These are phyloP conservation scores for Uronychia binucleata DNA, from an alignment of 73 alveolate genomes.

Conservation along the genomic window DNA sequence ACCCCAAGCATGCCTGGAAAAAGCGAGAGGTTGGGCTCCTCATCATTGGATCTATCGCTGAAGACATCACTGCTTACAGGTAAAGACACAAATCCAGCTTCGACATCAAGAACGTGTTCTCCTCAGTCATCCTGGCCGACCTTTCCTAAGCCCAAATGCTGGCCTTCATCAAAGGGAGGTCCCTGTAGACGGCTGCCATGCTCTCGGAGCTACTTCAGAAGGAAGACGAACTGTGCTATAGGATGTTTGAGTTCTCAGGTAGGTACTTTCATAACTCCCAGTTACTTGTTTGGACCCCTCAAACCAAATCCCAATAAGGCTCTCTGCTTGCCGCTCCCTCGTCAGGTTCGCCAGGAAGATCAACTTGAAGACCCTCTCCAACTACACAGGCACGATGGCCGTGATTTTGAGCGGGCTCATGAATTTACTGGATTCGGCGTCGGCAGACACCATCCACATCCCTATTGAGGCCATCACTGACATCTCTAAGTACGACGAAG, in stretches of 20 bases:
- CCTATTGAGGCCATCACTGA: conserved; percentile 82
- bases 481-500: conserved; percentile 66
- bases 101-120: conserved; percentile 28
- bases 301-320: conserved; percentile 34
- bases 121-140: conserved; percentile 39
- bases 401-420: conserved; percentile 57
- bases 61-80: conserved; percentile 54
- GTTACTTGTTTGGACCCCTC: not conserved
- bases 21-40: conserved; percentile 61
- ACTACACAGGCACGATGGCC: conserved; percentile 4
- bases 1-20: conserved; percentile 52
- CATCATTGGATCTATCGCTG: conserved; percentile 60
- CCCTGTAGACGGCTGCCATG: conserved; percentile 57
- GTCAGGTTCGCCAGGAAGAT: conserved; percentile 54
- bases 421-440: conserved; percentile 57
- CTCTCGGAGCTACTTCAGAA: conserved; percentile 49
- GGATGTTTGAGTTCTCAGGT: conserved; percentile 19
- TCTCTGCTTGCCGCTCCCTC: conserved; percentile 56
- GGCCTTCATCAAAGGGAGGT: conserved; percentile 57
- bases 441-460: conserved; percentile 79
- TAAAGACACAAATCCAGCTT: conserved; percentile 35
- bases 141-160: conserved; percentile 12
- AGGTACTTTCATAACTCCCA: no score
- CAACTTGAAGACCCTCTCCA: conserved; percentile 12
- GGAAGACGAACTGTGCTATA: conserved; percentile 18